phyloP scores from a whole-genome alignment of 129 eudicot species.

The Silybum marianum region DNA sequence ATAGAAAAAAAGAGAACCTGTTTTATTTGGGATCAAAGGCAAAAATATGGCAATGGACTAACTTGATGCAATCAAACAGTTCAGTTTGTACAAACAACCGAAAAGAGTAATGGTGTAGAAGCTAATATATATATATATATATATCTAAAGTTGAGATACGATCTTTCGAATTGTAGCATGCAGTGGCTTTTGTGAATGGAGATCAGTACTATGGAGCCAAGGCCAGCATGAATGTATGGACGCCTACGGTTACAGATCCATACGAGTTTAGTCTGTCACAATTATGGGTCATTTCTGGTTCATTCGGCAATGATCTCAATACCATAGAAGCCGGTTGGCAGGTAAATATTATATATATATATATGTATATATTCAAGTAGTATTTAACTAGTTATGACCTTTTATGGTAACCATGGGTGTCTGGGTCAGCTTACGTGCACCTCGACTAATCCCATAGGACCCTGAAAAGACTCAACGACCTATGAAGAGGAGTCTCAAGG shows the following conservation, averaged over 20 bases:
- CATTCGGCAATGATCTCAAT: constrained; percentile 94
- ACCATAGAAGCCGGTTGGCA: constrained; percentile 99
- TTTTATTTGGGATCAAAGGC: background rate
- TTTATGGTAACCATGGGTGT: background rate
- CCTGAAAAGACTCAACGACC: background rate
- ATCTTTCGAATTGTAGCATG: constrained; percentile 60
- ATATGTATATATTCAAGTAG: background rate
- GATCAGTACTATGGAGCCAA: constrained; percentile 86
- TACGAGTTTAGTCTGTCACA: constrained; percentile 94
- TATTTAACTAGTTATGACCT: background rate
- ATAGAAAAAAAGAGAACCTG: background rate
- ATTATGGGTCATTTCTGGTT: constrained; percentile 90
- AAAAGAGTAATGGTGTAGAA: background rate
- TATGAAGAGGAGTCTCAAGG: background rate
- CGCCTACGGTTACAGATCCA: constrained; percentile 73
- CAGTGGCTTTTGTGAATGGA: constrained; percentile 89
- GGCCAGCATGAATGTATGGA: constrained; percentile 92
- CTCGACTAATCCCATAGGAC: background rate
- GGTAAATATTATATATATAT: constrained; percentile 40
- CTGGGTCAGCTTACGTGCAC: background rate
- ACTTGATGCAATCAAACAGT: too few species aligned
- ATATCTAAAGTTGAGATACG: background rate
- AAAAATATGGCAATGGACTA: too few species aligned
- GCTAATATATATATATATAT: background rate
- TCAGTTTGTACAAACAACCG: too few species aligned